These are phyloP conservation scores for Russula earlei DNA, from an alignment of 768 basidiomycete genomes.

Conservation along the genomic window DNA sequence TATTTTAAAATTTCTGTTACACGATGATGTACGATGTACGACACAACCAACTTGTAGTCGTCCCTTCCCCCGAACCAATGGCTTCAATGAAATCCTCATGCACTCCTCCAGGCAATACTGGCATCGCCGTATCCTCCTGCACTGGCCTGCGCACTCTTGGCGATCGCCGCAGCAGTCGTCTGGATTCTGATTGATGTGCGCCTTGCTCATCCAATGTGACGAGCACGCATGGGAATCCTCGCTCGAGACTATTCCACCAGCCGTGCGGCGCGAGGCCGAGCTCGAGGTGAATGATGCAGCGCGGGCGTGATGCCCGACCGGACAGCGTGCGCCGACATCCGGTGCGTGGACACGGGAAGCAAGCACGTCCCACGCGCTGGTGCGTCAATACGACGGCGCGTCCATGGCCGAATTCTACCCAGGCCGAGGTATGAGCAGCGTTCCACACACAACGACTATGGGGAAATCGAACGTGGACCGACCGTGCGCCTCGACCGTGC, in stretches of 20 bases:
- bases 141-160: not conserved
- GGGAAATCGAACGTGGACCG: not conserved
- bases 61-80: not conserved
- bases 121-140: slow-evolving; percentile 1
- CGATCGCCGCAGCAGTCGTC: not conserved
- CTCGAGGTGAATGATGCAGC: not conserved
- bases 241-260: not conserved
- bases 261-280: not conserved
- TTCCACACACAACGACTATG: not conserved
- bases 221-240: not conserved
- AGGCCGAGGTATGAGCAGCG: slow-evolving; percentile 3
- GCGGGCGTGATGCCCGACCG: not conserved
- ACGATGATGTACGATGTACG: too few species aligned
- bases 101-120: slow-evolving; percentile 1
- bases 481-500: too few species aligned
- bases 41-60: not conserved
- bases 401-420: not conserved
- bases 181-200: not conserved
- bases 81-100: slow-evolving; percentile 7
- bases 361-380: not conserved
- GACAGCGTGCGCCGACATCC: not conserved
- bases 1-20: not conserved
- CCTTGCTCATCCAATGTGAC: not conserved
- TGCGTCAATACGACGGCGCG: slow-evolving; percentile 1
- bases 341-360: not conserved